Conservation (phyloP, 352 stramenopile species). For the Blastocystis sp. region DNA sequence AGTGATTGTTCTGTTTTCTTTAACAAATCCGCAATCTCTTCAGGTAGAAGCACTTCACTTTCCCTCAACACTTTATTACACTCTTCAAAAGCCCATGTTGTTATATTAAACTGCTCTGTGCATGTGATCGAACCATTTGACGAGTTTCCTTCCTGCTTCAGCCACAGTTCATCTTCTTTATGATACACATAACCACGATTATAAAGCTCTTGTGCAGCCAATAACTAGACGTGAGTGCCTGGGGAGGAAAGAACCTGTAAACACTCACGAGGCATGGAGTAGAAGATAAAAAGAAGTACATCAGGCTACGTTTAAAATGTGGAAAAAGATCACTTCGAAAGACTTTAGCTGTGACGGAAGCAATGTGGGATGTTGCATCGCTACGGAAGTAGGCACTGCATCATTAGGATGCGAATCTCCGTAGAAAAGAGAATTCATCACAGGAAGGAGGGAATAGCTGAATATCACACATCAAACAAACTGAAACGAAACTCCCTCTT, state of each 20-base stretch:
- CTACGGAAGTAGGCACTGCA: neutral
- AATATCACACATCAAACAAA: neutral
- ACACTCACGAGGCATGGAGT: neutral
- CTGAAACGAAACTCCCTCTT: neutral
- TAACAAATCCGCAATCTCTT: neutral
- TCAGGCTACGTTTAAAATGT: neutral
- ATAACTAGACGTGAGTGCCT: neutral
- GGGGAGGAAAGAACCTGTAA: neutral
- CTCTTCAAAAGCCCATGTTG: neutral
- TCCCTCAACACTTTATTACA: neutral
- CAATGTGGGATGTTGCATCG: neutral
- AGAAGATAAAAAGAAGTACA: slow-evolving; percentile 26
- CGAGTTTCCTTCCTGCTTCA: neutral
- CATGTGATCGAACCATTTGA: neutral
- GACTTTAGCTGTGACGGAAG: neutral
- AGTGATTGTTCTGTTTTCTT: neutral
- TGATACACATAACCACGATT: slow-evolving; percentile 6
- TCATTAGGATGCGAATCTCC: neutral
- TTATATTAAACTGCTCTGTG: neutral
- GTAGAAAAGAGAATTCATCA: neutral
- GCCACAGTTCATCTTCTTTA: neutral
- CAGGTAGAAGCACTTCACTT: neutral
- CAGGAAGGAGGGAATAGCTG: neutral
- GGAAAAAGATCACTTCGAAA: neutral
- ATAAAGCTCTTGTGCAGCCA: slow-evolving; percentile 22